Percentiles rank a stretch among this genome's conserved stretches.
These are phyloP conservation scores for Colletotrichum sp. DNA, from an alignment of 2,329 filamentous ascomycete genomes.

Conservation along the genomic window DNA sequence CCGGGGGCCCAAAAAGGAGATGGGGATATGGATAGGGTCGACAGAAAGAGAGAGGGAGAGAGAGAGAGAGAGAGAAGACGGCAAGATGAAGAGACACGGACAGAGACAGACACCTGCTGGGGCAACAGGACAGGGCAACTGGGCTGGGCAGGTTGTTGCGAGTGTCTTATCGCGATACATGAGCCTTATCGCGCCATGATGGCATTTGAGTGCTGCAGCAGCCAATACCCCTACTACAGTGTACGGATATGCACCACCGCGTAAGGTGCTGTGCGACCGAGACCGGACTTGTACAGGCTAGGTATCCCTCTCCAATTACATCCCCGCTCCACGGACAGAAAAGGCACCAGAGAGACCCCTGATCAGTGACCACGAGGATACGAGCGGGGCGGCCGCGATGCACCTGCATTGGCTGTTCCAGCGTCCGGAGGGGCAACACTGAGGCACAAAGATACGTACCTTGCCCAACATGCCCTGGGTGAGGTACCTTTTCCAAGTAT, in stretches of 20 bases:
- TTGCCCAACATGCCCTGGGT: background rate
- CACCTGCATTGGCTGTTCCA: conserved; percentile 24
- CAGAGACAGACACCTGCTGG: background rate
- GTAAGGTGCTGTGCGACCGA: conserved; percentile 2
- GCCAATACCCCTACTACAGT: conserved; percentile 8
- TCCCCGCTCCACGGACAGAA: conserved; percentile 1
- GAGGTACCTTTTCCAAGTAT: background rate
- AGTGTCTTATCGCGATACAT: conserved; percentile 20
- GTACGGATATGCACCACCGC: background rate
- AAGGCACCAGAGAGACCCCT: conserved; percentile 9
- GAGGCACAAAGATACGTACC: background rate
- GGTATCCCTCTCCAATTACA: conserved; percentile 14
- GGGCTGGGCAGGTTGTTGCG: background rate
- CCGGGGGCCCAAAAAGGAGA: background rate
- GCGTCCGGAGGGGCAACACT: background rate
- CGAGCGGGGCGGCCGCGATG: conserved; percentile 16
- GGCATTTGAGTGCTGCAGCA: conserved; percentile 10
- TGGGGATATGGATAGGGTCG: background rate
- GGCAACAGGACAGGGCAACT: background rate
- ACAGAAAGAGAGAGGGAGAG: background rate
- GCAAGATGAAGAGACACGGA: background rate
- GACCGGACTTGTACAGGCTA: conserved; percentile 17
- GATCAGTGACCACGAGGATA: conserved; percentile 20
- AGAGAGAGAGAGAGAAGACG: background rate
- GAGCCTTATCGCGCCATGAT: conserved; percentile 25